A percentile compares a stretch with the other conserved stretches of the same genome.
Evolutionary conservation across 352 stramenopile species (phyloP).

Genomic region (Phytopythium kandeliae): DNA sequence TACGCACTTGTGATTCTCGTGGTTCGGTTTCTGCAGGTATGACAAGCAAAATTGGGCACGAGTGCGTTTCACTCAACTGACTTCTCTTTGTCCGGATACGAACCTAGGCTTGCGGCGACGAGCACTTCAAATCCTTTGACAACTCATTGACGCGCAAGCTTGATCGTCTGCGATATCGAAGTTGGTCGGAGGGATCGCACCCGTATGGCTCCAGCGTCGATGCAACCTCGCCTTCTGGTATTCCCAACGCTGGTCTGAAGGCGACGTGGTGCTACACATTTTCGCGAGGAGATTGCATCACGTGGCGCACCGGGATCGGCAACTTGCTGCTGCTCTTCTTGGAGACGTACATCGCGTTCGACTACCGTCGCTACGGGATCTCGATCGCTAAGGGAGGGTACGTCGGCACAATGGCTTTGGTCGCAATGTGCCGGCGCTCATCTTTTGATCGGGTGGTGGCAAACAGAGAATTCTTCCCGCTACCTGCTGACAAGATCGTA

Average conservation of each 20-base stretch:
- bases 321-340: slow-evolving; percentile 73
- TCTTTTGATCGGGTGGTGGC: background rate
- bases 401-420: slow-evolving; percentile 1
- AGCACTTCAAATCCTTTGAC: slow-evolving; percentile 48
- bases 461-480: slow-evolving; percentile 64
- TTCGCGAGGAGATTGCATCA: slow-evolving; percentile 44
- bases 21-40: slow-evolving; percentile 90
- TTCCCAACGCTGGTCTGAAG: slow-evolving; percentile 8
- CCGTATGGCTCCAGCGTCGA: background rate
- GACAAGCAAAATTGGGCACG: background rate
- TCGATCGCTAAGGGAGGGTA: slow-evolving; percentile 70
- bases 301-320: slow-evolving; percentile 67
- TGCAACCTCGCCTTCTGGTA: background rate
- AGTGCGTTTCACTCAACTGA: too few species aligned
- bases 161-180: slow-evolving; percentile 1
- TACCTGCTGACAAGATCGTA: slow-evolving; percentile 38
- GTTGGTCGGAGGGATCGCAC: background rate
- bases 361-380: slow-evolving; percentile 78
- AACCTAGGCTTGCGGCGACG: slow-evolving; percentile 63
- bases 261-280: slow-evolving; percentile 64
- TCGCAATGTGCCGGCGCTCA: background rate
- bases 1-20: slow-evolving; percentile 95
- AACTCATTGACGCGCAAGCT: slow-evolving; percentile 12
- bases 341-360: slow-evolving; percentile 82
- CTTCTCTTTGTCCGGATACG: background rate